Base-by-base conservation (phyloP, 805 yeast species). In the Lipomyces yamadae region DNA sequence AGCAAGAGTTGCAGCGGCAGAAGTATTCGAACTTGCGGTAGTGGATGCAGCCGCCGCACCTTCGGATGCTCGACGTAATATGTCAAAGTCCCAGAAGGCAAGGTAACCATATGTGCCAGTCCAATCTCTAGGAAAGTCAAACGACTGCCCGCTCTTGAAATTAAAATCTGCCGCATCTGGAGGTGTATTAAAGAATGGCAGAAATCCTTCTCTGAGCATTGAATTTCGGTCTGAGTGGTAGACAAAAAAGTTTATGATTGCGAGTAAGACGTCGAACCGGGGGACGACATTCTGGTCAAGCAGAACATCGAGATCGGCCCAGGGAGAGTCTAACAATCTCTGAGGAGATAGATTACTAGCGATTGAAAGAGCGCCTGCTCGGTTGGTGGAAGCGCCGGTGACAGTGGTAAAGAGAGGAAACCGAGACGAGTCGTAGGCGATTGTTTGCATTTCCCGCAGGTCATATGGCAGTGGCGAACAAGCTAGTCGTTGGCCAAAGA, bases 31-130 rank as follows among this genome's bases (percentile, higher is more conserved):
- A 2, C 58, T 3, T 15, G 48, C 50, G 4, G 34, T 32, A 11
- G 48, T 35, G 53, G 63, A 30, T 18, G 54, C 54, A 8, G 54
- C 61, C 30, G 58, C 61, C 13, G n/a, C n/a, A n/a, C 56, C 58
- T 6, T 56, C 58, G 7, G 70, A 64, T 8, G 67, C 45, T n/a
- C 70, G 62, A 4, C 69, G 64, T 30, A 68, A 35, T 13, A 66
- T 57, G 37, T 65, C 71, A 62, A 65, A 68, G 54, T 68, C 70
- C 71, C 71, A 68, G 50, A 68, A 68, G 32, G 70, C 63, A 1
- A 68, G 63, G 39, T 68, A 68, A 3, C 65, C 64, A 15, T 65
- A 68, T 18, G 66, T 24, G 8, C 71, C 71, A n/a, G 69, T 62
- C 71, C 71, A 68, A 42, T 65, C 63, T 32, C 62, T 52, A 13